phyloP scores from a whole-genome alignment of 306 rosid species.

The Acacia acuminata region DNA sequence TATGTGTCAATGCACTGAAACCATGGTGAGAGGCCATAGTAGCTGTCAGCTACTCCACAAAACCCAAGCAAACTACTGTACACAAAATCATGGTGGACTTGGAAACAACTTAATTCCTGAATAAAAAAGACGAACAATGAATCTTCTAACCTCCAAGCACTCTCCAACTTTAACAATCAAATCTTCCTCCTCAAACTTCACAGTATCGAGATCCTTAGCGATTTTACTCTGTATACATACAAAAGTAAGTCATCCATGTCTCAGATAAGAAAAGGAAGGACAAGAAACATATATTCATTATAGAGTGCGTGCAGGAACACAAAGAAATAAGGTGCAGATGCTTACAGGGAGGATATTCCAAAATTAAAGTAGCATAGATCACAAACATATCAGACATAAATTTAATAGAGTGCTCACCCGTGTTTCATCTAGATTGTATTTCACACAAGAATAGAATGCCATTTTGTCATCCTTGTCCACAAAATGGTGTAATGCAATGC shows the following conservation, averaged over 20 bases:
- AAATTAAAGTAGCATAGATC: constrained; percentile 8
- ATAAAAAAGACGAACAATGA: constrained; percentile 17
- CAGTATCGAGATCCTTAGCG: constrained; percentile 63
- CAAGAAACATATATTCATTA: neutral
- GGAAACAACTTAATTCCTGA: constrained; percentile 12
- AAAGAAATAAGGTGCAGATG: constrained; percentile 16
- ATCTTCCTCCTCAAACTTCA: constrained; percentile 77
- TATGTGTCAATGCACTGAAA: constrained; percentile 19
- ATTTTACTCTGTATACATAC: constrained; percentile 64
- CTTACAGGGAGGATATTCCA: constrained; percentile 16
- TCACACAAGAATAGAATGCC: constrained; percentile 85
- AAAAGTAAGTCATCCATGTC: constrained; percentile 34
- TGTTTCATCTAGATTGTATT: constrained; percentile 82
- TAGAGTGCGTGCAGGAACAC: constrained; percentile 4
- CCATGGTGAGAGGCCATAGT: constrained; percentile 30
- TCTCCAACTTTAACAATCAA: constrained; percentile 94
- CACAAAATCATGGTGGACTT: constrained; percentile 16
- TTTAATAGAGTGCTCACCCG: constrained; percentile 62
- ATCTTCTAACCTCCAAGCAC: constrained; percentile 75
- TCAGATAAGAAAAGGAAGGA: constrained; percentile 10
- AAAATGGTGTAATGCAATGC: constrained; percentile 84
- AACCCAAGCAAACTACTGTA: constrained; percentile 12
- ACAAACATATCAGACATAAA: constrained; percentile 9
- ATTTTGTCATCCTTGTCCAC: constrained; percentile 91
- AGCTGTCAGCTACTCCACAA: constrained; percentile 15